These are phyloP conservation scores for Yamadazyma insecticola DNA, from an alignment of 805 yeast species.

Conservation along the genomic window DNA sequence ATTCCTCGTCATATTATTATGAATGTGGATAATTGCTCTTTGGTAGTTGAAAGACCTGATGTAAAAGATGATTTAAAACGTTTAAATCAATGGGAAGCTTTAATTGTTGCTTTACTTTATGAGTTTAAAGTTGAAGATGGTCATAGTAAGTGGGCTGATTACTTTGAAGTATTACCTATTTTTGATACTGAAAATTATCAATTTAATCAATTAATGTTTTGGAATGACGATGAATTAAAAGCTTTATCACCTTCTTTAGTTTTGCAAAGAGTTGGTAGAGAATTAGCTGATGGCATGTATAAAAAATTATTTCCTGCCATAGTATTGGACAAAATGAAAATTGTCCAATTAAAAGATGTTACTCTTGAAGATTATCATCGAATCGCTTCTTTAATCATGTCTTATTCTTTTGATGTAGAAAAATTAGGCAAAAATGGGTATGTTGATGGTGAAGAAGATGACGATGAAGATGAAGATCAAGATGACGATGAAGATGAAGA, in stretches of 20 bases:
- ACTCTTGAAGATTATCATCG: constrained; percentile 59
- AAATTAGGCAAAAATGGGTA: constrained; percentile 19
- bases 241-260: constrained; percentile 67
- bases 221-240: constrained; percentile 61
- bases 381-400: constrained; percentile 77
- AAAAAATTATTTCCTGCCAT: constrained; percentile 36
- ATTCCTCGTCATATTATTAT: constrained; percentile 60
- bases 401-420: constrained; percentile 87
- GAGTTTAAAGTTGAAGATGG: constrained; percentile 45
- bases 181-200: constrained; percentile 20
- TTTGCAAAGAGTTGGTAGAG: constrained; percentile 64
- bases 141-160: constrained; percentile 60
- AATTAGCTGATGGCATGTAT: constrained; percentile 60
- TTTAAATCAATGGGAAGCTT: constrained; percentile 71
- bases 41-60: constrained; percentile 29
- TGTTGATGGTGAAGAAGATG: constrained; percentile 18
- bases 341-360: constrained; percentile 27
- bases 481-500: constrained; percentile 17
- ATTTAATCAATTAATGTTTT: constrained; percentile 72
- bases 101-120: constrained; percentile 63
- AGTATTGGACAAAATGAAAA: constrained; percentile 22
- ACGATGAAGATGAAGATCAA: constrained; percentile 19
- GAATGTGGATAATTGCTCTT: constrained; percentile 53
- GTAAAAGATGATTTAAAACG: constrained; percentile 30
- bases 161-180: constrained; percentile 68